phyloP scores from a whole-genome alignment of 2,329 filamentous ascomycete species.

The Nemania sp. region DNA sequence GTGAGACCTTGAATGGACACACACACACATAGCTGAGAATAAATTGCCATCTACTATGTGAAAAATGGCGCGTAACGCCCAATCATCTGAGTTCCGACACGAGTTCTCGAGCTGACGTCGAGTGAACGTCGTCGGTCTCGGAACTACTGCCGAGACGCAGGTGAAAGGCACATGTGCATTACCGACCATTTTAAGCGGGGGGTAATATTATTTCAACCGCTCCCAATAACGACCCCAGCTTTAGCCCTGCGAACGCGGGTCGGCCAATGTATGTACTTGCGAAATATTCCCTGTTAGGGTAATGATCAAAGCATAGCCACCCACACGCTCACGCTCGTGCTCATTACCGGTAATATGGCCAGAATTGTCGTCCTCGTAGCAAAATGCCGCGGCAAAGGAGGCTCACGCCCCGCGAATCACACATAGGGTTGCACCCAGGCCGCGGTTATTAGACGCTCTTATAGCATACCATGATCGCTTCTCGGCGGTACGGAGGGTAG shows the following conservation, averaged over 20 bases:
- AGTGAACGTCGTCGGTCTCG: constrained; percentile 10
- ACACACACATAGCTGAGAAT: not conserved
- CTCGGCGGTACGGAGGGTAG: constrained; percentile 17
- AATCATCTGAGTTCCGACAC: not conserved
- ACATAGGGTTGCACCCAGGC: constrained; percentile 5
- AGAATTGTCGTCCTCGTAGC: not conserved
- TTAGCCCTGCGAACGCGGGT: not conserved
- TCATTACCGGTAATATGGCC: not conserved
- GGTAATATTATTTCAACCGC: constrained; percentile 22
- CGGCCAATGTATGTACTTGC: not conserved
- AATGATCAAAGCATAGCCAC: not conserved
- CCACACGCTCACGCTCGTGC: not conserved
- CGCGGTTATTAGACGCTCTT: constrained; percentile 21
- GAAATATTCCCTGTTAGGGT: constrained; percentile 3
- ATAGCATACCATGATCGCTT: constrained; percentile 12
- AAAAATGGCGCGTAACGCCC: constrained; percentile 14
- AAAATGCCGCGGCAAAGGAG: constrained; percentile 22
- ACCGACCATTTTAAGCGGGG: constrained; percentile 26
- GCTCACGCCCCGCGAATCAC: constrained; percentile 7
- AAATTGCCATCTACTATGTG: not conserved
- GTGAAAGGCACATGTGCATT: constrained; percentile 22
- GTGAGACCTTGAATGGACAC: not conserved
- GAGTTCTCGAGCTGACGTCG: not conserved
- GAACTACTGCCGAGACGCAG: constrained; percentile 25
- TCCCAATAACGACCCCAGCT: constrained; percentile 7